A percentile compares a stretch with the other conserved stretches of the same genome.
Evolutionary conservation across 2,329 filamentous ascomycete genomes (phyloP).

Genomic region (Penicillium sp.): DNA sequence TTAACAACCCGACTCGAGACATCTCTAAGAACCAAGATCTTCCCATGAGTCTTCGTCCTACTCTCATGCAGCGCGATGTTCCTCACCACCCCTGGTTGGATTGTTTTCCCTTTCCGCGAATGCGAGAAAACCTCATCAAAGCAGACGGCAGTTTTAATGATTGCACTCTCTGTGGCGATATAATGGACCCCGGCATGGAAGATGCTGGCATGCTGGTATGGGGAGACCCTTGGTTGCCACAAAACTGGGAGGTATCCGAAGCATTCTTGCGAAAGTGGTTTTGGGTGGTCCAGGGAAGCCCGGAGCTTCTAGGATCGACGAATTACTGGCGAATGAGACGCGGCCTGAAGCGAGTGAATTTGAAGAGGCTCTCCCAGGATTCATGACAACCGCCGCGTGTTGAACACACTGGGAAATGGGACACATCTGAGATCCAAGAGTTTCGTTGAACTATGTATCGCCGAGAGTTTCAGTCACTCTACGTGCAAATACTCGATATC

Average conservation of each 20-base stretch:
- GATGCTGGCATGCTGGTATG: not conserved
- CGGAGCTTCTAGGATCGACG: not conserved
- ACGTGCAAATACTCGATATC: too few species aligned
- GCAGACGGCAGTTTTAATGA: not conserved
- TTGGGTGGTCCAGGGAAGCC: not conserved
- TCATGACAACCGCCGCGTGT: too few species aligned
- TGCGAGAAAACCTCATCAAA: not conserved
- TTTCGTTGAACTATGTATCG: too few species aligned
- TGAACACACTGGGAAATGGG: too few species aligned
- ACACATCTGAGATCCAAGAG: too few species aligned
- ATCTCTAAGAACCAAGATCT: not conserved
- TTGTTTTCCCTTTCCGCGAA: not conserved
- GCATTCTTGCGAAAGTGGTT: not conserved
- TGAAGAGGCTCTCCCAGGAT: not conserved
- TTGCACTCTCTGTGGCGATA: not conserved
- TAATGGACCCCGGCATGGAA: not conserved
- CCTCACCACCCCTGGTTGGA: not conserved
- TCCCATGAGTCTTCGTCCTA: not conserved
- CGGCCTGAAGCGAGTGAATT: not conserved
- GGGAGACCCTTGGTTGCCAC: not conserved
- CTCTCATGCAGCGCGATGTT: not conserved
- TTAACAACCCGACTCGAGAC: not conserved
- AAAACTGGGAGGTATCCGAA: not conserved
- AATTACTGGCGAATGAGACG: not conserved
- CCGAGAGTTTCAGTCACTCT: too few species aligned